Evolutionary conservation across 2,329 filamentous ascomycete species (phyloP), one percentile per base, ranked within the genome.

Genomic region (Ascochyta rabiei): DNA sequence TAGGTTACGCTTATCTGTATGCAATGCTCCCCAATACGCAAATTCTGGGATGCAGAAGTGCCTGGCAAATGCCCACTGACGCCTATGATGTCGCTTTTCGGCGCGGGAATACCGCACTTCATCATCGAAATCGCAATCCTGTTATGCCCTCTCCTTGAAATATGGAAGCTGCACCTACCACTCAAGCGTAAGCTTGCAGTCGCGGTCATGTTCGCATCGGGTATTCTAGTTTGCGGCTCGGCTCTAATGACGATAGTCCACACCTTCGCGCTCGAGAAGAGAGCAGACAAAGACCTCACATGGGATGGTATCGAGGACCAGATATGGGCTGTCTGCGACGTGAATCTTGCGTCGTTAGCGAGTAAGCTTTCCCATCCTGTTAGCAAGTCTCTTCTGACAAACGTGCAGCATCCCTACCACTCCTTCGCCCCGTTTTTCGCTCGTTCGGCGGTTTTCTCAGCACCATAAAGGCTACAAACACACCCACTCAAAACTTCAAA

Each of bases 311-410:
- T 66, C 18, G 52, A 64, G 21, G 60, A 65, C 39, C 62, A 64
- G 37, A 66, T 66, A n/a, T 65, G 63, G 60, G 62, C 62, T 10
- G 65, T 66, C 3, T 66, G 62, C 37, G 65, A 68, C 31, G 62
- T 68, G 18, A 68, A 68, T 21, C 53, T 68, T 4, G 63, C 65
- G 8, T 60, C 53, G 6, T 59, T 66, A 13, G 56, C 61, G 23
- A 63, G 62, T 66, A 16, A 57, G 60, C 50, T n/a, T 19, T 12
- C 1, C 21, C 12, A 12, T 4, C 6, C 10, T 3, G n/a, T 8
- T 7, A 7, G 2, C 1, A 5, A 9, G 16, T 2, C 6, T 1
- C 4, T n/a, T 1, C 24, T 55, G 9, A 44, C 44, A 42, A 24
- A 30, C 9, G 6, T n/a, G 5, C 16, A 66, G 63, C 63, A 15